Evolutionary conservation across 2,329 filamentous ascomycete genomes (phyloP).

Genomic region (Talaromyces atroroseus): DNA sequence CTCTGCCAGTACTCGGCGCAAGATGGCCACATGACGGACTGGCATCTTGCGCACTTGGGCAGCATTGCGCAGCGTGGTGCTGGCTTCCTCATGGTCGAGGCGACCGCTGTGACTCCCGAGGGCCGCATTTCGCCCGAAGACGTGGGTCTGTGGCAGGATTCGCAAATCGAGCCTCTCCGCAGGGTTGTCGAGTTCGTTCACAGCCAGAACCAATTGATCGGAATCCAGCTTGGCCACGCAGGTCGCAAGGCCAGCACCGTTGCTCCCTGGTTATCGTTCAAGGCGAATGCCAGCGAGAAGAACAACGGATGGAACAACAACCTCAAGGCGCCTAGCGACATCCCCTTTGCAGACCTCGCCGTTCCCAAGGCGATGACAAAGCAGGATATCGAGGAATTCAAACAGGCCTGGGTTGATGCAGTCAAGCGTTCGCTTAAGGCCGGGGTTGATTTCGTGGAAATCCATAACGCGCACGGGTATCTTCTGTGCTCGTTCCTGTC

Average conservation of each 20-base stretch:
- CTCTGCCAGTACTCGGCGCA: constrained; percentile 63
- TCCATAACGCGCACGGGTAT: constrained; percentile 77
- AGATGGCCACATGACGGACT: constrained; percentile 70
- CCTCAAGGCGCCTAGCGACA: constrained; percentile 53
- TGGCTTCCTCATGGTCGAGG: constrained; percentile 69
- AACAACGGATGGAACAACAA: constrained; percentile 52
- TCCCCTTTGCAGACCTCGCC: constrained; percentile 59
- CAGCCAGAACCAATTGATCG: constrained; percentile 69
- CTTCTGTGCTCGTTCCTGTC: constrained; percentile 65
- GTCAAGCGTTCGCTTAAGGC: constrained; percentile 58
- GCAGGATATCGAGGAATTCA: constrained; percentile 61
- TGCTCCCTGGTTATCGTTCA: constrained; percentile 43
- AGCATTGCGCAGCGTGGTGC: constrained; percentile 72
- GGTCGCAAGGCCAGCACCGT: constrained; percentile 60
- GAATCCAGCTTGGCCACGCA: constrained; percentile 76
- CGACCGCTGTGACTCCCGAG: constrained; percentile 67
- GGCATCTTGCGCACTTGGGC: constrained; percentile 76
- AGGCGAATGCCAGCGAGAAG: constrained; percentile 41
- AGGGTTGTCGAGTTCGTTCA: constrained; percentile 73
- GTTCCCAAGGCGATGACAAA: constrained; percentile 62
- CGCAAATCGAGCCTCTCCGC: constrained; percentile 64
- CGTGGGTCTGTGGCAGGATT: constrained; percentile 70
- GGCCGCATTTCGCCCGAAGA: constrained; percentile 69
- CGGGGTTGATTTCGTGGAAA: constrained; percentile 73
- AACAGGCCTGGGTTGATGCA: constrained; percentile 56